Evolutionary conservation across 192 early-diverging fungal genomes (phyloP).

Genomic region (Entrophospora sp.): DNA sequence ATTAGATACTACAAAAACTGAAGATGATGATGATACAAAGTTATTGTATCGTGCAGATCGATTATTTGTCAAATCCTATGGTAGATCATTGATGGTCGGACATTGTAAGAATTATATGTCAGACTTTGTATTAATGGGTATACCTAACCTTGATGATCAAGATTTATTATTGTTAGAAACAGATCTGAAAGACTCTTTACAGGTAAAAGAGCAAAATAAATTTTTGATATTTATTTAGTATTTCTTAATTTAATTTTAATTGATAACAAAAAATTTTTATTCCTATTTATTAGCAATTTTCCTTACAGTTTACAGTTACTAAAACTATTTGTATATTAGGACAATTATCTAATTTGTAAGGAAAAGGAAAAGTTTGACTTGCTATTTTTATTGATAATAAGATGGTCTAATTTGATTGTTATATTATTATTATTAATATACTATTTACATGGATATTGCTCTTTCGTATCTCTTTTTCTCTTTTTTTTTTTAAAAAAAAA

Average conservation of each 20-base stretch:
- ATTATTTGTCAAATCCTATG: constrained; percentile 47
- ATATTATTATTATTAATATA: too few relatives aligned
- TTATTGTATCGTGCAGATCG: constrained; percentile 31
- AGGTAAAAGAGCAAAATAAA: constrained; percentile 20
- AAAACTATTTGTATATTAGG: neutral
- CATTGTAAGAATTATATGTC: constrained; percentile 44
- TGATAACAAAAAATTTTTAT: constrained; percentile 17
- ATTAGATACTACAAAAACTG: neutral
- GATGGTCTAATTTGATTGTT: too few relatives aligned
- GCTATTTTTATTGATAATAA: too few relatives aligned
- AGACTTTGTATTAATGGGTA: constrained; percentile 50
- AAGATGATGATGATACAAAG: constrained; percentile 6
- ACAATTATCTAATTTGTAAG: constrained; percentile 18
- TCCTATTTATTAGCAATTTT: constrained; percentile 15
- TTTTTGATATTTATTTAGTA: constrained; percentile 34
- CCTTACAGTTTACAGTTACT: constrained; percentile 1
- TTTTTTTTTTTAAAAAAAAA: too few relatives aligned
- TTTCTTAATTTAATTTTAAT: constrained; percentile 27
- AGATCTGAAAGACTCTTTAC: constrained; percentile 32
- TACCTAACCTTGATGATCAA: constrained; percentile 35
- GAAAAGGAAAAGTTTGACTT: too few relatives aligned
- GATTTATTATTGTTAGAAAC: constrained; percentile 36
- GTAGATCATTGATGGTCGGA: constrained; percentile 47
- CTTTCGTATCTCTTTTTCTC: too few relatives aligned
- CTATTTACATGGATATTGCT: too few relatives aligned